Evolutionary conservation across 1,139 yeast species (phyloP).

Genomic region (Saccharomycopsis hybrid): DNA sequence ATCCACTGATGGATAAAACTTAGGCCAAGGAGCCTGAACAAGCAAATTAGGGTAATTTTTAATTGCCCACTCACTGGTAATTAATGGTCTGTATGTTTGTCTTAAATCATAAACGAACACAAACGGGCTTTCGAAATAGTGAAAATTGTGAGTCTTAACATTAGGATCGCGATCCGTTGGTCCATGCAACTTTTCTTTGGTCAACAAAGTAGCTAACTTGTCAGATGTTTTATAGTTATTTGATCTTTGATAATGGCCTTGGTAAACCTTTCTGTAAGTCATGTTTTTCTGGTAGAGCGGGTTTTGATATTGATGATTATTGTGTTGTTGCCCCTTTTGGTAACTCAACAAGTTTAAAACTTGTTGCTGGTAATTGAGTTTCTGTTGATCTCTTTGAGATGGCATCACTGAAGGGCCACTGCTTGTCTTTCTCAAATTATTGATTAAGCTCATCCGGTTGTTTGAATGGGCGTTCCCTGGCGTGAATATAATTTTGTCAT

Average conservation of each 20-base stretch:
- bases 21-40: conserved; percentile 30
- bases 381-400: conserved; percentile 1
- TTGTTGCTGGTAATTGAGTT: conserved; percentile 14
- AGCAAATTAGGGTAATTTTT: conserved; percentile 5
- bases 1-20: conserved; percentile 32
- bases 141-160: conserved; percentile 69
- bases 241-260: neutral
- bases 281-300: neutral
- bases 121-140: conserved; percentile 72
- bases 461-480: too few relatives aligned
- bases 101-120: conserved; percentile 75
- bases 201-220: conserved; percentile 56
- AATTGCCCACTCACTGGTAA: conserved; percentile 61
- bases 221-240: neutral
- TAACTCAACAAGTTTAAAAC: conserved; percentile 11
- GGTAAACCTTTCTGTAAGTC: neutral
- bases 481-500: too few relatives aligned
- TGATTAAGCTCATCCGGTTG: conserved; percentile 8
- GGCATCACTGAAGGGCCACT: neutral
- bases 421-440: conserved; percentile 11
- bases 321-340: too few relatives aligned
- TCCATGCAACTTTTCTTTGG: conserved; percentile 80
- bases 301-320: neutral
- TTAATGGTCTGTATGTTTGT: conserved; percentile 64
- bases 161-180: conserved; percentile 85